Evolutionary conservation across 208 protist genomes (phyloP).

Genomic region (Herpetomonas muscarum): DNA sequence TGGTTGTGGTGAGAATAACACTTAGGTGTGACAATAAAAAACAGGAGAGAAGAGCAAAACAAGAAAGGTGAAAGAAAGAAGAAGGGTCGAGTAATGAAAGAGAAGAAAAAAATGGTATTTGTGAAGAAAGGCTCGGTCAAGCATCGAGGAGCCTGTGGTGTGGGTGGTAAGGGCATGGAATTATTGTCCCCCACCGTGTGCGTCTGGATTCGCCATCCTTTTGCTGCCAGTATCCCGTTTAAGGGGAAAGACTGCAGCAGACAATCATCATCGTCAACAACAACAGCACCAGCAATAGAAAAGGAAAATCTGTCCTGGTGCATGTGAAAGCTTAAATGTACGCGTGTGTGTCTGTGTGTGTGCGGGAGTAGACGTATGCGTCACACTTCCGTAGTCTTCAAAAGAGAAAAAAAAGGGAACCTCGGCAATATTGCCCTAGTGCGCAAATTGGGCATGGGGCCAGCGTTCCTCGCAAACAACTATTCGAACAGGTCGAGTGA

Average conservation of each 20-base stretch:
- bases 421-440: too few species aligned
- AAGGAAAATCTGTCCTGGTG: background rate
- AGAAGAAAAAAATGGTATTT: conserved; percentile 2
- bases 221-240: background rate
- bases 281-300: background rate
- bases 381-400: background rate
- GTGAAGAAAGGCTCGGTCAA: background rate
- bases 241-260: background rate
- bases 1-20: too few species aligned
- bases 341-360: background rate
- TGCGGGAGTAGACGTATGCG: too few species aligned
- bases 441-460: too few species aligned
- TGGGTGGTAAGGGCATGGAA: background rate
- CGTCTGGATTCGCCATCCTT: too few species aligned
- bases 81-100: conserved; percentile 4
- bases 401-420: background rate
- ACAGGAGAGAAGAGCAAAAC: too few species aligned
- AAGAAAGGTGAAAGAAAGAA: too few species aligned
- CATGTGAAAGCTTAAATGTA: background rate
- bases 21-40: too few species aligned
- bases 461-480: too few species aligned
- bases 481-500: too few species aligned
- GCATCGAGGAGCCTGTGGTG: background rate
- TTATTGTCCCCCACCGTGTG: too few species aligned
- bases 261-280: background rate